phyloP scores from a whole-genome alignment of 768 basidiomycete species.

The Boletus rubropictus region DNA sequence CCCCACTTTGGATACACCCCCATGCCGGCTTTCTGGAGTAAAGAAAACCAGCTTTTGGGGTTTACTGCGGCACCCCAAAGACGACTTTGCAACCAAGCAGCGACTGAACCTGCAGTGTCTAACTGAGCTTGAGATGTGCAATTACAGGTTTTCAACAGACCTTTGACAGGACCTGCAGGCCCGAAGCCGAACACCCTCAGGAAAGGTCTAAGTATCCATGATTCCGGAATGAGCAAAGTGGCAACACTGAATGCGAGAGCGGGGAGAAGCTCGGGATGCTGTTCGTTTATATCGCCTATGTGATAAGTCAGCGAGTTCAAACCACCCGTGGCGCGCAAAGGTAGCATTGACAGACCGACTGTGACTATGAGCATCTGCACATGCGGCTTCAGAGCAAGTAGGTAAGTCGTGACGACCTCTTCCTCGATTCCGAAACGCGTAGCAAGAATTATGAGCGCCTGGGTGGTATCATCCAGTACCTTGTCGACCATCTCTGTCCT shows the following conservation, averaged over 20 bases:
- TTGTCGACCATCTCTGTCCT: slow-evolving; percentile 5
- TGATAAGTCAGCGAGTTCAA: neutral
- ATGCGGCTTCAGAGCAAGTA: neutral
- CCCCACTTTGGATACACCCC: slow-evolving; percentile 7
- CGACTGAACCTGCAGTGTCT: slow-evolving; percentile 6
- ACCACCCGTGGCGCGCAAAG: too few species aligned
- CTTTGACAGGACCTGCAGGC: slow-evolving; percentile 10
- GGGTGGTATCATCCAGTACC: neutral
- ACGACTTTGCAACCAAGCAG: slow-evolving; percentile 5
- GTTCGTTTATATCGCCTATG: slow-evolving; percentile 14
- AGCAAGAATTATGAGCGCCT: slow-evolving; percentile 2
- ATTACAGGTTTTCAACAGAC: neutral
- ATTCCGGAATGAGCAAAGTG: slow-evolving; percentile 9
- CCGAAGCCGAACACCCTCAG: slow-evolving; percentile 14
- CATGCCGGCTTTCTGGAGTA: slow-evolving; percentile 15
- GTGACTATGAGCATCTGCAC: slow-evolving; percentile 2
- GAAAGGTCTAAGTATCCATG: slow-evolving; percentile 13
- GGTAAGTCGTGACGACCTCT: neutral
- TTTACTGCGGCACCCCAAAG: slow-evolving; percentile 6
- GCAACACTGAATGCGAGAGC: slow-evolving; percentile 1
- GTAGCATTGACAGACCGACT: slow-evolving; percentile 2
- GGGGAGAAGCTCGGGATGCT: slow-evolving; percentile 6
- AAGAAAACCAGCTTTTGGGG: slow-evolving; percentile 10
- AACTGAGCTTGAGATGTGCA: neutral
- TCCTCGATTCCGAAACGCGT: slow-evolving; percentile 4